Conservation (phyloP, 2,329 filamentous ascomycete genomes). For the Kalaharituber pfeilii region DNA sequence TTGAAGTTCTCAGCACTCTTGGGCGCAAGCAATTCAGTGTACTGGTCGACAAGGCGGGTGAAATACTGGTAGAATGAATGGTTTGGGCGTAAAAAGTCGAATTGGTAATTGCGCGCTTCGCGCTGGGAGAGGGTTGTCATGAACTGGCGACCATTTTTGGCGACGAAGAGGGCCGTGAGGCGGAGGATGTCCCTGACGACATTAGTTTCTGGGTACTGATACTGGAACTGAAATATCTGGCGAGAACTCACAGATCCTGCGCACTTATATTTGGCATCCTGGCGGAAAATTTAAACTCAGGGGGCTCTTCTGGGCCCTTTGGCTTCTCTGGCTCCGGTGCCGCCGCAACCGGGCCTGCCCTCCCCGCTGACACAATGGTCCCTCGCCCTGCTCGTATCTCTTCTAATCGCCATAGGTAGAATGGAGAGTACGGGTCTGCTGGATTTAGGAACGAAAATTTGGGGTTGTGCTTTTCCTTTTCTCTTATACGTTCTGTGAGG, state of each 20-base stretch:
- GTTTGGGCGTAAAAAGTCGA: conserved; percentile 86
- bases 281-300: conserved; percentile 81
- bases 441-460: conserved; percentile 77
- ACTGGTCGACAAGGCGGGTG: conserved; percentile 80
- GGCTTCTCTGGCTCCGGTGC: conserved; percentile 45
- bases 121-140: conserved; percentile 79
- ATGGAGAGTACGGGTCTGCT: conserved; percentile 69
- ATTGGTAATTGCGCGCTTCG: conserved; percentile 81
- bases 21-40: conserved; percentile 35
- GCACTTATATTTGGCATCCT: conserved; percentile 96
- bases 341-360: conserved; percentile 44
- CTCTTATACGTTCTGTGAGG: conserved; percentile 51
- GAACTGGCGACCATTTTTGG: conserved; percentile 80
- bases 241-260: conserved; percentile 49
- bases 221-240: conserved; percentile 27
- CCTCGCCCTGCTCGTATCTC: conserved; percentile 76
- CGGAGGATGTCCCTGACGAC: conserved; percentile 30
- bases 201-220: conserved; percentile 1
- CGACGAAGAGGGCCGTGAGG: conserved; percentile 77
- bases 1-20: conserved; percentile 43
- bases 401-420: conserved; percentile 75
- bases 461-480: conserved; percentile 68
- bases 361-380: conserved; percentile 58
- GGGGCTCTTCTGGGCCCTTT: conserved; percentile 66
- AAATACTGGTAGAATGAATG: conserved; percentile 96